Evolutionary conservation across 805 yeast genomes (phyloP).

Genomic region (Ogataea paraovalis): DNA sequence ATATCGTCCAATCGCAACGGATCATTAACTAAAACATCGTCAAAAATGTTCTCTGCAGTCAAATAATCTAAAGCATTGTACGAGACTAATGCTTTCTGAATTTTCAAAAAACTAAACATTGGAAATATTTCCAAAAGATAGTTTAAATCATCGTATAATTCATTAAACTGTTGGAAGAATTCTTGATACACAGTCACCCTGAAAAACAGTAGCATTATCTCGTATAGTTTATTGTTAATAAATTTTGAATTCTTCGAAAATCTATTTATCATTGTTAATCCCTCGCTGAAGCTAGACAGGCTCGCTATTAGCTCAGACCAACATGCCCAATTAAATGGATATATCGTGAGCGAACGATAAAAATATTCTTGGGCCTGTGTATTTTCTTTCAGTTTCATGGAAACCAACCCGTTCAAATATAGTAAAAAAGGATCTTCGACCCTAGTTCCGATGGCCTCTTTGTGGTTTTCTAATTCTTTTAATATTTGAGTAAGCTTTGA

Average conservation of each 20-base stretch:
- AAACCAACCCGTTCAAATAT: constrained; percentile 68
- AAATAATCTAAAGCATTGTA: constrained; percentile 84
- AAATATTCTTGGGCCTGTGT: constrained; percentile 57
- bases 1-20: constrained; percentile 87
- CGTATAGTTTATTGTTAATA: constrained; percentile 25
- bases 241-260: constrained; percentile 34
- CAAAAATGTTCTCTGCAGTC: constrained; percentile 76
- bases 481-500: constrained; percentile 31
- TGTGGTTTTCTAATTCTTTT: constrained; percentile 39
- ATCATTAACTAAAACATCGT: constrained; percentile 64
- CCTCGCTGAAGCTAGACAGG: constrained; percentile 59
- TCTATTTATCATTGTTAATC: constrained; percentile 37
- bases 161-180: constrained; percentile 63
- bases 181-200: constrained; percentile 70
- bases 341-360: constrained; percentile 55
- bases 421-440: constrained; percentile 54
- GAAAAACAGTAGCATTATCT: constrained; percentile 45
- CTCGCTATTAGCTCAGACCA: constrained; percentile 79
- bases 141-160: constrained; percentile 47
- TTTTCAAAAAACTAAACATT: constrained; percentile 62
- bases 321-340: constrained; percentile 90
- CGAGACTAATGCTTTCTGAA: constrained; percentile 77
- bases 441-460: constrained; percentile 7
- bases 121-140: constrained; percentile 59
- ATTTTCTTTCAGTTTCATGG: constrained; percentile 59